These are phyloP conservation scores for Choanephora cucurbitarum DNA, from an alignment of 371 early-diverging fungal genomes.

Conservation along the genomic window DNA sequence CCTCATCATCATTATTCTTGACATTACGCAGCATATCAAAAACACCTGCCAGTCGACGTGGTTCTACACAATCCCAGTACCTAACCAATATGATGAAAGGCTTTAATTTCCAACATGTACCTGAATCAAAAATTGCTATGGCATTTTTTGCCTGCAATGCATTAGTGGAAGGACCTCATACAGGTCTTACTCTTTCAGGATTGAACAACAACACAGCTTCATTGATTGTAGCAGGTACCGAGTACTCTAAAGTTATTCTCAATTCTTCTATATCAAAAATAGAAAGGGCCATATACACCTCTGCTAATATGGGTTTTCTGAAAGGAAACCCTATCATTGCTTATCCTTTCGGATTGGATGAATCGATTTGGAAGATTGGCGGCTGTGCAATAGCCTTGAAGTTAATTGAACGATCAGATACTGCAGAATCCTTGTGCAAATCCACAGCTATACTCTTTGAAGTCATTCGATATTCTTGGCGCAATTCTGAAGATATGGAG, in stretches of 20 bases:
- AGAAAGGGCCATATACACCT: constrained; percentile 47
- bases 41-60: constrained; percentile 19
- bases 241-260: constrained; percentile 43
- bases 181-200: constrained; percentile 44
- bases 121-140: constrained; percentile 67
- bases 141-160: constrained; percentile 65
- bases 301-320: constrained; percentile 52
- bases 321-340: constrained; percentile 60
- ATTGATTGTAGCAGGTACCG: constrained; percentile 18
- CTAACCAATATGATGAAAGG: constrained; percentile 60
- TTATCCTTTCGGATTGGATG: constrained; percentile 62
- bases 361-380: constrained; percentile 76
- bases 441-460: constrained; percentile 64
- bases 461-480: constrained; percentile 67
- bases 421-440: constrained; percentile 58
- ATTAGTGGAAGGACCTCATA: constrained; percentile 46
- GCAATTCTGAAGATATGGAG: constrained; percentile 78
- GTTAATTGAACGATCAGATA: constrained; percentile 64
- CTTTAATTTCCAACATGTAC: constrained; percentile 45
- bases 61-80: constrained; percentile 31
- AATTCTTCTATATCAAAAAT: constrained; percentile 67
- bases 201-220: constrained; percentile 33
- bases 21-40: constrained; percentile 50
- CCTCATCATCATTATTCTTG: constrained; percentile 59
- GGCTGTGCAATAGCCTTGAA: constrained; percentile 68